Evolutionary conservation across 78 protist species (phyloP), one percentile per base, ranked within the genome.

Genomic region (Chrysochromulina parva): DNA sequence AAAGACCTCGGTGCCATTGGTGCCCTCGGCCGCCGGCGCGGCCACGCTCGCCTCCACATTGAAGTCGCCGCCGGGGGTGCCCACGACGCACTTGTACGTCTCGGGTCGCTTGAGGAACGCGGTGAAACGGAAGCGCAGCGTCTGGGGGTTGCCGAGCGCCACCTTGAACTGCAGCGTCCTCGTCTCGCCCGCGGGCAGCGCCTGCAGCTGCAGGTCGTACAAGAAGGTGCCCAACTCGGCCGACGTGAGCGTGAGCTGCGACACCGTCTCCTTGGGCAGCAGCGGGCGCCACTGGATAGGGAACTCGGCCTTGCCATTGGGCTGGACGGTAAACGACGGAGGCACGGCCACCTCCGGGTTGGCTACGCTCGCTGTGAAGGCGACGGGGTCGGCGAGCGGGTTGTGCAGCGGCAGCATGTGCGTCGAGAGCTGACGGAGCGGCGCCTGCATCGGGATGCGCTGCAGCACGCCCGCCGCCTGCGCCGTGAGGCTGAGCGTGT

Each of bases 201-300:
- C 93, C 17, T 0, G 24, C 24, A 94, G 94, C 48, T 0, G 0
- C 54, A 96, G 88, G 28, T 80, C 65, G 94, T 90, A 94, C 48
- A 67, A 62, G 90, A 80, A 94, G 13, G 26, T 74, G 16, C 96
- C 97, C 13, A 96, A 90, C 91, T 89, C 94, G 11, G 90, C 26
- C 26, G 89, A 81, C 22, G 55, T 38, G 78, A 95, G 69, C 54
- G 78, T 20, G 59, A 95, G 88, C 81, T 1, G 28, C 14, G 67
- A 28, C 58, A 19, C 48, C 22, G 5, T 0, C 67, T 89, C 91
- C 55, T 66, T 24, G 20, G 0, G 20, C n/a, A 93, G 26, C 28
- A 94, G 93, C 52, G 97, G 96, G 6, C 93, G 86, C 94, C 54
- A 96, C 24, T 47, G 62, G 93, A 94, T 0, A 22, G 9, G n/a